Base-by-base conservation (phyloP, 192 early-diverging fungal species). In the Coemansia sp. region DNA sequence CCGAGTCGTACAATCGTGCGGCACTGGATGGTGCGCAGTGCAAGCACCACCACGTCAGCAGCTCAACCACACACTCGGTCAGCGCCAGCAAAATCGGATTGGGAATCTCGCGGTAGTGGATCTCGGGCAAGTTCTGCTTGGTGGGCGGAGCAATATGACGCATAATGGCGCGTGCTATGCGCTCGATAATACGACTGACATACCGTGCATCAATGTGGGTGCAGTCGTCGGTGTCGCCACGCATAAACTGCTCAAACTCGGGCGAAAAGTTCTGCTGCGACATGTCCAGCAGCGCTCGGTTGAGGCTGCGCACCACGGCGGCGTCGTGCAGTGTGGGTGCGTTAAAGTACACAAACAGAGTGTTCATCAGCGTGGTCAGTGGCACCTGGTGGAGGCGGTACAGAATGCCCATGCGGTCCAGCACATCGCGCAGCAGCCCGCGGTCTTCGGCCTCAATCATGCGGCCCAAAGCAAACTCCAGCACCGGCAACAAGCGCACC, bases 381-480 rank as follows among this genome's bases (percentile, higher is more conserved):
- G 88, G 88, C 23, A 84, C 86, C 29, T 84, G 87, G 65, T 92
- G 86, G 62, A 71, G 64, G 76, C 64, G 77, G 69, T 77, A 88
- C 85, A 41, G 87, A 57, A 64, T 84, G 76, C 35, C 88, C 85
- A 82, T 83, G 85, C 57, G 83, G 73, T 59, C 88, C 54, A 90
- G 73, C 53, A 92, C 78, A 11, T 76, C 83, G 11, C 76, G 66
- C 41, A 92, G 64, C 12, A 89, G 73, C 7, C 74, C 81, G 12
- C 80, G 72, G 74, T 88, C 80, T 26, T 84, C 75, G 39, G 84
- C 81, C 65, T 90, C 91, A 37, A 92, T 87, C 26, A 90, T 74
- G 22, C 87, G 85, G 6, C 78, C 84, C 63, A 92, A 77, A 7
- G 88, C 69, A 57, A 83, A 77, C 66, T 91, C 89, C 52, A 92